Conservation (phyloP, 768 basidiomycete species). For the Mycena venus region DNA sequence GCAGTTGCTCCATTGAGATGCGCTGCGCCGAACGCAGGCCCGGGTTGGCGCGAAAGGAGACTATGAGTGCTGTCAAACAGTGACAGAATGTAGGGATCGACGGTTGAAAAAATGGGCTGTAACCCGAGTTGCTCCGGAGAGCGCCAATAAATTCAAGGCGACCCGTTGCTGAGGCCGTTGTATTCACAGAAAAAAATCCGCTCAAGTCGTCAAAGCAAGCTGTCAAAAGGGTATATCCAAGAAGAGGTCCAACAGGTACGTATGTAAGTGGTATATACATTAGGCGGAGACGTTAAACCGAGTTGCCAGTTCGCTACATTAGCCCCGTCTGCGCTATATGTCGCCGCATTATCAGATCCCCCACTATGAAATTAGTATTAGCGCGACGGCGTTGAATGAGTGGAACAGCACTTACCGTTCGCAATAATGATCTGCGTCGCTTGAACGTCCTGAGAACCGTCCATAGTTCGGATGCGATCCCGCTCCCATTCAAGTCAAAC, state of each 20-base stretch:
- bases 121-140: not conserved
- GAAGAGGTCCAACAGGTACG: constrained; percentile 4
- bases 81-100: not conserved
- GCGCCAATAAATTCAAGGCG: not conserved
- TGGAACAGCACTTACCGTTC: constrained; percentile 64
- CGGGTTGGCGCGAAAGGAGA: not conserved
- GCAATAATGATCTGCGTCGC: constrained; percentile 77
- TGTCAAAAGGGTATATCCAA: constrained; percentile 5
- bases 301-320: constrained; percentile 6
- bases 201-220: not conserved
- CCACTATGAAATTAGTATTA: constrained; percentile 56
- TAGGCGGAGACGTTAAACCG: not conserved
- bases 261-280: not conserved
- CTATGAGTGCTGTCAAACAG: not conserved
- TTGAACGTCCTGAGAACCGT: constrained; percentile 68
- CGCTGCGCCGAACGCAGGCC: not conserved
- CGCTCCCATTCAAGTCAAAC: not conserved
- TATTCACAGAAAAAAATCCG: too few relatives aligned
- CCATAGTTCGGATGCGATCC: constrained; percentile 20
- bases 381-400: not conserved
- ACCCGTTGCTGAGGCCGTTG: too few relatives aligned
- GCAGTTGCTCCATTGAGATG: not conserved
- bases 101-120: too few relatives aligned
- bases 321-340: constrained; percentile 69
- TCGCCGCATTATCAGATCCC: constrained; percentile 76